Percentiles rank a stretch among this genome's conserved stretches.
phyloP scores from a whole-genome alignment of 805 yeast species.

The Candida saitoana region DNA sequence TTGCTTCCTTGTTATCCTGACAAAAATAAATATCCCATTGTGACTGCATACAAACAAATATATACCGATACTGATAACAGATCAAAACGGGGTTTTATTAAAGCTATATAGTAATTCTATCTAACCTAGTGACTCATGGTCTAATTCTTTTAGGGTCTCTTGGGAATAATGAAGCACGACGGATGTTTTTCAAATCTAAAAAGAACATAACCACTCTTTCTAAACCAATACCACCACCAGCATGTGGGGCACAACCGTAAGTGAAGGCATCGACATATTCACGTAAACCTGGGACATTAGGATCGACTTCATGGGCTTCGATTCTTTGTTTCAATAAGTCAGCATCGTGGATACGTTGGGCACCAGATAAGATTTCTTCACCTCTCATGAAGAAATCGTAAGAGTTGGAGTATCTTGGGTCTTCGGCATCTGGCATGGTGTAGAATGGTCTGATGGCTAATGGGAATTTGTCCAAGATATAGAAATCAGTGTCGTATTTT shows the following conservation, averaged over 20 bases:
- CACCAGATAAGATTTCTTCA: conserved; percentile 98
- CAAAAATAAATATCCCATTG: neutral
- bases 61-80: neutral
- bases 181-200: conserved; percentile 92
- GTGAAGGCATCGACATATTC: conserved; percentile 92
- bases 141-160: conserved; percentile 94
- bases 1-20: neutral
- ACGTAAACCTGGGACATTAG: conserved; percentile 72
- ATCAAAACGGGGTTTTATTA: neutral
- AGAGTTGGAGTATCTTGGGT: conserved; percentile 91
- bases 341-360: conserved; percentile 97
- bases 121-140: conserved; percentile 67
- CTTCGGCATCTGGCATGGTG: conserved; percentile 97
- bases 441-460: conserved; percentile 95
- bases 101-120: too few species aligned
- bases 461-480: conserved; percentile 97
- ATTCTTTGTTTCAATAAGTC: conserved; percentile 77
- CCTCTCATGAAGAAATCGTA: conserved; percentile 99
- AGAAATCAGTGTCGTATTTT: conserved; percentile 95
- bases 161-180: conserved; percentile 99
- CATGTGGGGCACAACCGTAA: conserved; percentile 98
- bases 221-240: conserved; percentile 99
- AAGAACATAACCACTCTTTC: conserved; percentile 99
- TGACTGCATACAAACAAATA: neutral
- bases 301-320: conserved; percentile 77